Percentiles rank a stretch among this genome's conserved stretches.
These are phyloP conservation scores for Coleophoma eucalyptorum DNA, from an alignment of 2,329 filamentous ascomycete genomes.

Conservation along the genomic window DNA sequence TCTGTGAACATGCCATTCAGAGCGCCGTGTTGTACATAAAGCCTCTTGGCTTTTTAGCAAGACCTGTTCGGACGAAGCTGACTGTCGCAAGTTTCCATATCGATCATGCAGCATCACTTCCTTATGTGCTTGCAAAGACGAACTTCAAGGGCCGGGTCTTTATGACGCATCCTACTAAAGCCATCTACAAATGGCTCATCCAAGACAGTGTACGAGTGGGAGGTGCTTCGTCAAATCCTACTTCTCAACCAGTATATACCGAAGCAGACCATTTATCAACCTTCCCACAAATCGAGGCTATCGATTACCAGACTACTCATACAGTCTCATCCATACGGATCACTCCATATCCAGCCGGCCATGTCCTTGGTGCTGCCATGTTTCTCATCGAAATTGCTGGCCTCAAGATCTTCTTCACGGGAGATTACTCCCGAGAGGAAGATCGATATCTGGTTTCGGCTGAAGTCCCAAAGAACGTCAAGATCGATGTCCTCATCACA, in stretches of 20 bases:
- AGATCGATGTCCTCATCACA: constrained; percentile 94
- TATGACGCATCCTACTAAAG: constrained; percentile 99
- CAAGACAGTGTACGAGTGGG: constrained; percentile 93
- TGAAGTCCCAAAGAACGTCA: constrained; percentile 81
- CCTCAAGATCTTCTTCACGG: constrained; percentile 94
- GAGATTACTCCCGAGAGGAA: constrained; percentile 94
- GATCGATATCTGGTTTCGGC: constrained; percentile 95
- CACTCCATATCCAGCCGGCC: constrained; percentile 93
- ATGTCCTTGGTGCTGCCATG: constrained; percentile 98
- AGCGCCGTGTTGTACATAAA: constrained; percentile 24
- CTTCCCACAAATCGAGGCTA: constrained; percentile 91
- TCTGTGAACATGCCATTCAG: constrained; percentile 24
- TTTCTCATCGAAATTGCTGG: constrained; percentile 96
- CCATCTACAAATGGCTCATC: constrained; percentile 99
- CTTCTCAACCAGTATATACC: constrained; percentile 79
- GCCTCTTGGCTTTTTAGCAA: not conserved
- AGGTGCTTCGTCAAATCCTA: constrained; percentile 59
- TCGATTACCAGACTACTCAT: constrained; percentile 97
- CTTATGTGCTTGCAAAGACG: constrained; percentile 95
- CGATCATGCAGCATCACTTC: constrained; percentile 97
- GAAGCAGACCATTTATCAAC: constrained; percentile 94
- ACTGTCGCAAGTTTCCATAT: constrained; percentile 78
- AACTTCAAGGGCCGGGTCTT: constrained; percentile 96
- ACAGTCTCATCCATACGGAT: constrained; percentile 95
- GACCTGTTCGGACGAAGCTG: constrained; percentile 9